phyloP scores from a whole-genome alignment of 192 early-diverging fungal genomes.

The Linnemannia hyalina region DNA sequence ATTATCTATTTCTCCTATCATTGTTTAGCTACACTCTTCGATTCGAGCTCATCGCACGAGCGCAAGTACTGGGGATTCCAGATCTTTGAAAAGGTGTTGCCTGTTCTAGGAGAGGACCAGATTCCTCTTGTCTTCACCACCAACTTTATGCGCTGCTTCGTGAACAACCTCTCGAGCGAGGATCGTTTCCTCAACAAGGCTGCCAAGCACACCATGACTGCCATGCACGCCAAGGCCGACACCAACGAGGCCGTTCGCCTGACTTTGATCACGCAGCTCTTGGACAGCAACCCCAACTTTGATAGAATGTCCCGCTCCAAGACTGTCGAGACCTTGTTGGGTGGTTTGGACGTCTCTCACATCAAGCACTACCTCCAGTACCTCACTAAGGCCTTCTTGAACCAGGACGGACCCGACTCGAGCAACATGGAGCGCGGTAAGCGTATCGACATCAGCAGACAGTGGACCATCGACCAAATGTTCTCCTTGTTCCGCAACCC shows the following conservation, averaged over 20 bases:
- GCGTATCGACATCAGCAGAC: constrained; percentile 69
- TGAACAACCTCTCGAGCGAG: constrained; percentile 85
- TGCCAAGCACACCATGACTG: constrained; percentile 75
- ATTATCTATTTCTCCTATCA: not conserved
- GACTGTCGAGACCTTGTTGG: constrained; percentile 83
- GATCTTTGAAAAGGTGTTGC: constrained; percentile 79
- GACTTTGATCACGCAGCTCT: constrained; percentile 84
- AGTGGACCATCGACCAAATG: constrained; percentile 90
- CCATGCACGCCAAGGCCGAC: constrained; percentile 70
- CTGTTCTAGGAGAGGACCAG: constrained; percentile 65
- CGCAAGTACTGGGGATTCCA: constrained; percentile 93
- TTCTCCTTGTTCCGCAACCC: constrained; percentile 76
- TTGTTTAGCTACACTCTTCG: constrained; percentile 77
- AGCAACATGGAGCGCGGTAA: constrained; percentile 48
- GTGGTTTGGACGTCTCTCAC: constrained; percentile 75
- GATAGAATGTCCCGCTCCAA: constrained; percentile 79
- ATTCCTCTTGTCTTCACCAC: constrained; percentile 82
- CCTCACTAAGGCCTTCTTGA: constrained; percentile 77
- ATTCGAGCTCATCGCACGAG: constrained; percentile 78
- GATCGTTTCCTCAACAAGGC: constrained; percentile 85
- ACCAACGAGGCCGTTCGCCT: constrained; percentile 79
- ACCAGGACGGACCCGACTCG: constrained; percentile 58
- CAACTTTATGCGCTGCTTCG: constrained; percentile 88
- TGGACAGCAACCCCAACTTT: constrained; percentile 82
- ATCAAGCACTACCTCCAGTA: constrained; percentile 80